phyloP scores from a whole-genome alignment of 768 basidiomycete species.

The Agrocybe pediades region DNA sequence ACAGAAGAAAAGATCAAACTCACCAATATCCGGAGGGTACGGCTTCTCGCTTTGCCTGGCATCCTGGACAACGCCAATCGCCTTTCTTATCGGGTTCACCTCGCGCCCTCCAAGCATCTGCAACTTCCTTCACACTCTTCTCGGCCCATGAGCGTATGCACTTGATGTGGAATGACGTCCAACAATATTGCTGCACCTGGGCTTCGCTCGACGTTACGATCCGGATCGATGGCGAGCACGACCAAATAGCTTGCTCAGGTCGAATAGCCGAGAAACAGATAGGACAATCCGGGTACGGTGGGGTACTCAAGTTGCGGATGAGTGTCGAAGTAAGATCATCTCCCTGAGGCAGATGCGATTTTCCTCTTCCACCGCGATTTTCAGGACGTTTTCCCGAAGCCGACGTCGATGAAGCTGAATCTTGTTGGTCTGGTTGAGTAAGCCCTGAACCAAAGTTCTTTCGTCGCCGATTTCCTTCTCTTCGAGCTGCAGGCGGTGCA shows the following conservation, averaged over 20 bases:
- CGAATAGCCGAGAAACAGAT: slow-evolving; percentile 84
- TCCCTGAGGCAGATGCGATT: slow-evolving; percentile 23
- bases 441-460: slow-evolving; percentile 27
- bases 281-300: slow-evolving; percentile 77
- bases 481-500: slow-evolving; percentile 1
- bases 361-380: slow-evolving; percentile 1
- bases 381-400: neutral
- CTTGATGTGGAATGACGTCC: slow-evolving; percentile 88
- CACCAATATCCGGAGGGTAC: slow-evolving; percentile 72
- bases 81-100: slow-evolving; percentile 64
- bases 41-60: slow-evolving; percentile 74
- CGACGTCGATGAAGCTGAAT: neutral
- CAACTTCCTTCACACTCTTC: slow-evolving; percentile 74
- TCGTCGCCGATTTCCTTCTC: slow-evolving; percentile 16
- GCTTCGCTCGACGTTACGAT: slow-evolving; percentile 34
- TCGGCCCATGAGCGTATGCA: slow-evolving; percentile 89
- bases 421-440: slow-evolving; percentile 14
- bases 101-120: slow-evolving; percentile 71
- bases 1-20: slow-evolving; percentile 20
- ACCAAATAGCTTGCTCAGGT: slow-evolving; percentile 84
- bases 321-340: slow-evolving; percentile 80
- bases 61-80: slow-evolving; percentile 94
- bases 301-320: slow-evolving; percentile 61
- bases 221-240: slow-evolving; percentile 72
- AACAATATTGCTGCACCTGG: slow-evolving; percentile 69